These are phyloP conservation scores for Eragrostis curvula DNA, from an alignment of 176 grass and related monocot genomes.

Conservation along the genomic window DNA sequence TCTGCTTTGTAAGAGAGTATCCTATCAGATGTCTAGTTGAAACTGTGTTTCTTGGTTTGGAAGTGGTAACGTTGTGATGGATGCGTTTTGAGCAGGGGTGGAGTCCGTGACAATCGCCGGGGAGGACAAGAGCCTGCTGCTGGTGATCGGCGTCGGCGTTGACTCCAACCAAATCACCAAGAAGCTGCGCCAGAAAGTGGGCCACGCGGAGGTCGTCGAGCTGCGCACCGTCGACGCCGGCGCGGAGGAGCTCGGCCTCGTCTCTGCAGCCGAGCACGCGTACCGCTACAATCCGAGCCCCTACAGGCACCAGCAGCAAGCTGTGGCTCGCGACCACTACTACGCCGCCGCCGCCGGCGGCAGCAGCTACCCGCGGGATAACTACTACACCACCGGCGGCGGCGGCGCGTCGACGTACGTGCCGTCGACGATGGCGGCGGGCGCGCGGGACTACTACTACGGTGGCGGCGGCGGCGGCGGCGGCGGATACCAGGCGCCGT, in stretches of 20 bases:
- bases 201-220: slow-evolving; percentile 54
- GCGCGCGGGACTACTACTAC: slow-evolving; percentile 26
- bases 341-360: slow-evolving; percentile 25
- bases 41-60: background rate
- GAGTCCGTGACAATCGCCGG: slow-evolving; percentile 50
- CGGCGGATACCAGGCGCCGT: slow-evolving; percentile 1
- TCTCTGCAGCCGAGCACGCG: slow-evolving; percentile 10
- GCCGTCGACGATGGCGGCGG: background rate
- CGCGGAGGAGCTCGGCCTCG: no score
- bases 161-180: slow-evolving; percentile 58
- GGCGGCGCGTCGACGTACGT: slow-evolving; percentile 28
- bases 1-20: no score
- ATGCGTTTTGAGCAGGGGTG: slow-evolving; percentile 16
- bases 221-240: slow-evolving; percentile 41
- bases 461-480: background rate
- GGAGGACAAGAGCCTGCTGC: slow-evolving; percentile 58
- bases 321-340: slow-evolving; percentile 1
- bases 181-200: slow-evolving; percentile 62
- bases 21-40: no score
- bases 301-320: no score
- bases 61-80: background rate
- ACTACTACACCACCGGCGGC: background rate
- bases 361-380: background rate
- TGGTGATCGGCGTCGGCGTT: slow-evolving; percentile 54
- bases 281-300: slow-evolving; percentile 51